Evolutionary conservation across 345 rosid genomes (phyloP), one percentile per base, ranked within the genome.

Genomic region (Ceriops zippeliana): DNA sequence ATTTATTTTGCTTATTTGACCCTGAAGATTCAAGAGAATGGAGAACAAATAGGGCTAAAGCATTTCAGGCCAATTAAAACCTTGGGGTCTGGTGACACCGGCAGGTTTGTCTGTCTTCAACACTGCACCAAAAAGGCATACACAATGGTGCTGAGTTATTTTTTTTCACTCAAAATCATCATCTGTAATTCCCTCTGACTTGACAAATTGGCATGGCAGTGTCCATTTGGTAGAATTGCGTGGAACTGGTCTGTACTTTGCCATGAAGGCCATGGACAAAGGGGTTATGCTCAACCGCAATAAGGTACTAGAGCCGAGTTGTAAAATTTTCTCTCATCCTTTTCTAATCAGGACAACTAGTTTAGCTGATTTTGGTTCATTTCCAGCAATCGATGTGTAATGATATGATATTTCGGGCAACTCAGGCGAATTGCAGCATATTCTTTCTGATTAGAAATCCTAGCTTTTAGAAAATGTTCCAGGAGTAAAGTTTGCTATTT

Each of bases 201-300:
- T 32, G 5, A 62, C 66, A 42, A 72, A 76, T 56, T 34, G 65
- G 72, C 58, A 42, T 71, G 74, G 68, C 82, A 93, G 98, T 79
- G 98, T 93, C 65, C 91, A 91, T 74, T 79, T 93, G 84, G 98
- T 93, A 68, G 96, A 93, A 76, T 80, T 93, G 68, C 74, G 75
- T 80, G 98, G 92, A 76, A 83, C 95, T 15, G 85, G 76, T 47
- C 86, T 74, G 52, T 77, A 72, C 59, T 93, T 86, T 76, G 98
- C 98, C 47, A 91, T 93, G 97, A 93, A 93, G 79, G 95, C 95
- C 67, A 93, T 93, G 98, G 98, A 91, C 79, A 93, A 93, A 79
- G 63, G 79, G 65, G 76, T 83, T 32, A 93, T 93, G 98, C 96
- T 93, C 58, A 93, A 89, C 73, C 89, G 96, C 32, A 93, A 91